Base-by-base conservation (phyloP, 208 protist species). In the Trypanosoma cruzi region DNA sequence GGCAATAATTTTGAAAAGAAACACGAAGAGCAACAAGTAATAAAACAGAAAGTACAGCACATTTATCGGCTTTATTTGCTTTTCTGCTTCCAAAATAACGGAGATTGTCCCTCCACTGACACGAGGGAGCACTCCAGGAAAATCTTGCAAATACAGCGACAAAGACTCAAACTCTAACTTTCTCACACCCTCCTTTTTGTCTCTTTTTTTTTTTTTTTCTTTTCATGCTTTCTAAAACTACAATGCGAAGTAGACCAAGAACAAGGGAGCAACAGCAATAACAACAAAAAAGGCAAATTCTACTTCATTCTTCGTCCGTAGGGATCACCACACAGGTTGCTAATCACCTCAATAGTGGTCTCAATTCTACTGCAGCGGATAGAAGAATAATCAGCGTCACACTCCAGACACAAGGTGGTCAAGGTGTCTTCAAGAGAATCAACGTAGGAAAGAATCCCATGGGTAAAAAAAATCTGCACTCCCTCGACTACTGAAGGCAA, bases 361-460 rank as follows among this genome's bases (percentile, higher is more conserved):
- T 75, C 81, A 57, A 96, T 93, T 13, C 85, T 80, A 8, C 82
- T 80, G 32, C 91, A 96, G 20, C 69, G 55, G 31, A 75, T 90
- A 22, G 79, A 71, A 0, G 84, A 94, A 24, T 87, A 72, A 29
- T 58, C 63, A 20, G 34, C 49, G 58, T 77, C 69, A 70, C 91
- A 96, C 6, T 80, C 64, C 28, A 87, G 73, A 71, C 82, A 87
- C 29, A 84, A 66, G 7, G 86, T 92, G 22, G 79, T 68, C 20
- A 54, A 55, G 7, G 77, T 80, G 66, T 93, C 91, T 40, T 92
- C 88, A n/a, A 93, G 44, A 4, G 86, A 90, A 64, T 94, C 88
- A 22, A 96, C 70, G 66, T 89, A 93, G 11, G 91, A 93, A 79
- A 86, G 82, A 40, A 93, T 37, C 46, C 84, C 80, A 26, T 86